Base-by-base conservation (phyloP, 2,329 filamentous ascomycete species). In the Ophiostoma piceae region DNA sequence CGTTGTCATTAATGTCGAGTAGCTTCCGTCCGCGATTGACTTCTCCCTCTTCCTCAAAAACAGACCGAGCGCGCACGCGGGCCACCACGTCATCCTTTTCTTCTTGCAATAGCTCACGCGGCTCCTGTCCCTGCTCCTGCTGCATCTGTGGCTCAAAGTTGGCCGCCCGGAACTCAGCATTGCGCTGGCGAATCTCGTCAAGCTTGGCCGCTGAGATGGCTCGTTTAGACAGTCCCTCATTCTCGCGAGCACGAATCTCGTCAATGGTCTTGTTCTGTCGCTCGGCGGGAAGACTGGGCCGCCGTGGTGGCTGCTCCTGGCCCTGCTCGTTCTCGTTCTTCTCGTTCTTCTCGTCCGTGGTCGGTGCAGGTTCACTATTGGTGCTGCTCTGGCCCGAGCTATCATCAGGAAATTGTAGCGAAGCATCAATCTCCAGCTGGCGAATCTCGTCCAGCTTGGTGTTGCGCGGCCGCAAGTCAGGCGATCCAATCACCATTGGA, bases 151-250 rank as follows among this genome's bases (percentile, higher is more conserved):
- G 75, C 80, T 80, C 72, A 4, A 62, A 4, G 14, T 26, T 32
- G 3, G 57, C 35, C 19, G 19, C 22, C 16, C 77, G 76, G 16
- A 76, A 75, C 62, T 78, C 77, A 3, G 81, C 80, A 74, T 87
- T 85, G 70, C 77, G 79, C 69, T 84, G 82, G 54, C 82, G 79
- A 69, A 86, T 85, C 75, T 86, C 84, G 43, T 83, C 84, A 2
- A 87, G 76, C 41, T 81, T 80, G 68, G 82, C 81, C 7, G 80
- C 80, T n/a, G 84, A 82, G 19, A 84, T 75, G 1, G 81, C 81
- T 68, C 82, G 79, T 69, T 77, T 82, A 5, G 85, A 83, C 35
- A 83, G 73, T 2, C 79, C 74, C 72, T 79, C 79, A 9, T 79
- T 77, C 72, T 84, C 83, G 5, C 79, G 78, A 22, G 77, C 77